Base-by-base conservation (phyloP, 345 rosid genomes). In the Theobroma cacao region DNA sequence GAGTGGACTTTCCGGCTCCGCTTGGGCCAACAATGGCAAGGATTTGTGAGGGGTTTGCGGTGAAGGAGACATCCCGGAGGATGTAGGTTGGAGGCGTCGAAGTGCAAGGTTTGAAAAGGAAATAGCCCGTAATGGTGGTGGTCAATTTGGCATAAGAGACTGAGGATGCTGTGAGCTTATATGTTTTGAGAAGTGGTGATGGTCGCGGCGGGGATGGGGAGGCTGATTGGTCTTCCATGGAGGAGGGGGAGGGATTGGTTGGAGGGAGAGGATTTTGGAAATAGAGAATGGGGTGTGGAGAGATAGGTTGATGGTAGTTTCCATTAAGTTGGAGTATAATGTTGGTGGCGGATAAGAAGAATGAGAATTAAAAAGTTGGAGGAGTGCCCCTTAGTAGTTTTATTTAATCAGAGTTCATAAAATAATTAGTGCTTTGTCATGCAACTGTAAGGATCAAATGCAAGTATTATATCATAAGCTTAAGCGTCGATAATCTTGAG, bases 1-100 rank as follows among this genome's bases (percentile, higher is more conserved):
- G 96, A 34, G 99, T 92, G 52, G 99, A 95, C 81, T 95, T 95
- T 34, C 98, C 99, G 9, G 98, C 98, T n/a, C 97, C 97, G 43
- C 96, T 92, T 0, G 98, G 99, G 75, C 99, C 99, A 58, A 95
- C 99, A 8, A 95, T 72, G 86, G 99, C 99, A 7, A 95, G 95
- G 84, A 95, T 93, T 79, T 93, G 91, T 52, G 92, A 80, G 1
- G 98, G 97, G 77, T 83, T 85, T 72, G 99, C 97, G 13, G 93
- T 86, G 80, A 95, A 82, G 55, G 93, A 87, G 53, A 95, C 84
- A 75, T 92, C 87, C 2, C 78, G 81, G 82, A 95, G 94, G 82
- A 93, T 92, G 80, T 82, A 84, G 34, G 83, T 59, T 12, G 91
- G 91, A 41, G 93, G 84, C n/a, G 82, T 76, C 28, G 86, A 56